A percentile compares a stretch with the other conserved stretches of the same genome.
Conservation (phyloP, 2,329 filamentous ascomycete species). For the Fonsecaea erecta region DNA sequence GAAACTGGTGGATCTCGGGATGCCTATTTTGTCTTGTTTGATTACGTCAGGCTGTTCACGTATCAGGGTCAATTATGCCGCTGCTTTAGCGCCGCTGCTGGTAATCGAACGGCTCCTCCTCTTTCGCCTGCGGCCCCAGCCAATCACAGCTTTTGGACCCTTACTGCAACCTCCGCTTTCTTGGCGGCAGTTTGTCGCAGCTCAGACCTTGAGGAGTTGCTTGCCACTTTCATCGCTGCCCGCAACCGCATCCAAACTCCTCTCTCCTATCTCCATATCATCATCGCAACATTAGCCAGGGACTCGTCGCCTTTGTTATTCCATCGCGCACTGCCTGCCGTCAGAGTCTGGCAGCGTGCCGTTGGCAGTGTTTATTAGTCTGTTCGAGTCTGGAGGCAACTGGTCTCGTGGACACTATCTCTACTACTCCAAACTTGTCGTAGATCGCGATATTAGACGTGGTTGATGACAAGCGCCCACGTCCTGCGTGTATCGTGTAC, state of each 20-base stretch:
- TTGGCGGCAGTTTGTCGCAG: not conserved
- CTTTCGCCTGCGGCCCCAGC: not conserved
- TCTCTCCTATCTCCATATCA: not conserved
- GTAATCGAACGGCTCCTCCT: not conserved
- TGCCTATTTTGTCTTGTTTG: not conserved
- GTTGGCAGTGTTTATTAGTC: conserved; percentile 13
- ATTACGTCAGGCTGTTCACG: not conserved
- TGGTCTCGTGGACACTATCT: conserved; percentile 30
- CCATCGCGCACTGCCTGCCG: not conserved
- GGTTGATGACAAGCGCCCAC: conserved; percentile 31
- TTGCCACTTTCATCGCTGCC: not conserved
- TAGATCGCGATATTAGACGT: conserved; percentile 35
- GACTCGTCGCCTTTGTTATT: not conserved
- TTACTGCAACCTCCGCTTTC: not conserved
- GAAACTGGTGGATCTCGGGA: not conserved
- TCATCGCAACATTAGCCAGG: not conserved
- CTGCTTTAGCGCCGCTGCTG: not conserved
- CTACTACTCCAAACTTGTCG: conserved; percentile 23
- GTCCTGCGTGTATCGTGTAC: conserved; percentile 25
- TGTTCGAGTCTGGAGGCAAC: conserved; percentile 18
- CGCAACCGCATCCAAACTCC: not conserved
- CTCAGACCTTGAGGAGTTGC: conserved; percentile 1
- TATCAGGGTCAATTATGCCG: not conserved
- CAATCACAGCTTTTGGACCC: not conserved
- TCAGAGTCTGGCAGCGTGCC: conserved; percentile 6